phyloP scores from a whole-genome alignment of 345 rosid species.

The Ceriops zippeliana region DNA sequence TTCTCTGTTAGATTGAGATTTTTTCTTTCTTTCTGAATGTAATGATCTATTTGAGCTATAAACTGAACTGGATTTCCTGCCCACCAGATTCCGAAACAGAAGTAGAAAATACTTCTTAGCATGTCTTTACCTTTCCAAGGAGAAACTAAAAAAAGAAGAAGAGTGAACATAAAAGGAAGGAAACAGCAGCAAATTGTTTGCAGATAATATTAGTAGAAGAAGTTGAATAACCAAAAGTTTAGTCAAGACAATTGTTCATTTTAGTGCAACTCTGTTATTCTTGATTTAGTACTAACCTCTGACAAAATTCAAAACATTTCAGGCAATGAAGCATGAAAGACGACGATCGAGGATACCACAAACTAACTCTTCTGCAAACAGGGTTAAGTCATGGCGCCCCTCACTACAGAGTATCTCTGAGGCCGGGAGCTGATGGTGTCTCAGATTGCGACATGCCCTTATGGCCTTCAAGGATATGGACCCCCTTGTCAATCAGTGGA shows the following conservation, averaged over 20 bases:
- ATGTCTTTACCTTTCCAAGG: too few species aligned
- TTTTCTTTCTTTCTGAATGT: not conserved
- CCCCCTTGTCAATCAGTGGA: slow-evolving; percentile 4
- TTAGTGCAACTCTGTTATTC: not conserved
- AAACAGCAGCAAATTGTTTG: too few species aligned
- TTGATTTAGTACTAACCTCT: not conserved
- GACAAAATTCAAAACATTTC: slow-evolving; percentile 12
- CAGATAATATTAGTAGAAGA: too few species aligned
- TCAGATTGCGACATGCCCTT: slow-evolving; percentile 4
- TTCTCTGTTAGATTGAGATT: not conserved
- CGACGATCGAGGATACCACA: slow-evolving; percentile 44
- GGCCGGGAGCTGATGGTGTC: slow-evolving; percentile 44
- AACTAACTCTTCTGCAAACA: slow-evolving; percentile 36
- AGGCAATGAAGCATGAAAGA: slow-evolving; percentile 51
- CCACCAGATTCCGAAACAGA: not conserved
- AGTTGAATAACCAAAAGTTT: not conserved
- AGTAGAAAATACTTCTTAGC: too few species aligned
- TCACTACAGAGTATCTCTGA: slow-evolving; percentile 83
- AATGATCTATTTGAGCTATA: not conserved
- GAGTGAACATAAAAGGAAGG: too few species aligned
- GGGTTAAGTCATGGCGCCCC: slow-evolving; percentile 83
- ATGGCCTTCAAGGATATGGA: not conserved
- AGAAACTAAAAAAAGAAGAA: too few species aligned
- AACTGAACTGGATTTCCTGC: not conserved
- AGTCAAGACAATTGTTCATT: not conserved